Percentiles rank a stretch among this genome's conserved stretches.
phyloP scores from a whole-genome alignment of 306 rosid species.

The Cicer judaicum region DNA sequence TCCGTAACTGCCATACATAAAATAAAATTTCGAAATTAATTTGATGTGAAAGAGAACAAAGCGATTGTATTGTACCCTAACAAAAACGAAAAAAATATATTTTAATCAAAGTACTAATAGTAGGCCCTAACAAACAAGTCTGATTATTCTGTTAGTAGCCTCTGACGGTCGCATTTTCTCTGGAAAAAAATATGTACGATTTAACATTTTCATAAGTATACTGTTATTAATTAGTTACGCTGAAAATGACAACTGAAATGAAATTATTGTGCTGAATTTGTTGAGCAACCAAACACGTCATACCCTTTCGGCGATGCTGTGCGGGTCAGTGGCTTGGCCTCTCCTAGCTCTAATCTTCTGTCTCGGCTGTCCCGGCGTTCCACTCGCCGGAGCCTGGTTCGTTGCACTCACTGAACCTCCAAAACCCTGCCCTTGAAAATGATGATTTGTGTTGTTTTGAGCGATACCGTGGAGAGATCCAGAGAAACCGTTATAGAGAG shows the following conservation, averaged over 20 bases:
- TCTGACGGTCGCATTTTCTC: constrained; percentile 17
- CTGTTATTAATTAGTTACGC: background rate
- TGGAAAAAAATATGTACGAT: constrained; percentile 1
- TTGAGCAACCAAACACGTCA: constrained; percentile 21
- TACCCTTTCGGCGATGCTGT: constrained; percentile 97
- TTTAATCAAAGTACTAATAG: background rate
- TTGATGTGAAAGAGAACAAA: background rate
- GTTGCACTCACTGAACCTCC: constrained; percentile 54
- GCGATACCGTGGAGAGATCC: constrained; percentile 58
- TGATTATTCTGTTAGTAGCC: constrained; percentile 3
- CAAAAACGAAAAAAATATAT: too few relatives aligned
- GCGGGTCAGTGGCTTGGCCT: constrained; percentile 99
- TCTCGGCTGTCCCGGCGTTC: constrained; percentile 73
- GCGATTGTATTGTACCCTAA: background rate
- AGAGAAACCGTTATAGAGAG: constrained; percentile 62
- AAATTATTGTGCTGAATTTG: constrained; percentile 27
- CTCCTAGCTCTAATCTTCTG: constrained; percentile 92
- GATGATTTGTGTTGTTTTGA: constrained; percentile 60
- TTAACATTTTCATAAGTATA: background rate
- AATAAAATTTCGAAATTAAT: too few relatives aligned
- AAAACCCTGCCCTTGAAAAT: constrained; percentile 65
- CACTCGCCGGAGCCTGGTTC: constrained; percentile 58
- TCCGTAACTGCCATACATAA: constrained; percentile 70
- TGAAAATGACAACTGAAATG: constrained; percentile 43
- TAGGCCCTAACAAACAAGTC: background rate